These are phyloP conservation scores for Penicillium arizonense DNA, from an alignment of 495 filamentous ascomycete genomes.

Conservation along the genomic window DNA sequence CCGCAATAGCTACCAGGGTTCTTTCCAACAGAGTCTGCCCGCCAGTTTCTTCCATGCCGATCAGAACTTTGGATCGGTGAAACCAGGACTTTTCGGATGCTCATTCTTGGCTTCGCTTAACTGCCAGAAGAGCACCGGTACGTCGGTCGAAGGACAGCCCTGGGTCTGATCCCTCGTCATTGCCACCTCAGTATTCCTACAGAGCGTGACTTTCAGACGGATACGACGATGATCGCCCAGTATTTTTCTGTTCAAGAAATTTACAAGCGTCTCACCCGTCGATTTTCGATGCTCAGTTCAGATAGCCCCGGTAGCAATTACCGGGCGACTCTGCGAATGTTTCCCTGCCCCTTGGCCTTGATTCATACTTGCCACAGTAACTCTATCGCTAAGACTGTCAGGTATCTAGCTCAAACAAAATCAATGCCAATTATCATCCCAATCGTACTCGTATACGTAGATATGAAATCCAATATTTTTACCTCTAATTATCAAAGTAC, in stretches of 20 bases:
- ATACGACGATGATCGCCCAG: slow-evolving; percentile 8
- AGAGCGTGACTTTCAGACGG: slow-evolving; percentile 1
- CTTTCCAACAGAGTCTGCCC: slow-evolving; percentile 25
- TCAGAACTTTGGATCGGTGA: slow-evolving; percentile 16
- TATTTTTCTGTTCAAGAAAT: slow-evolving; percentile 2
- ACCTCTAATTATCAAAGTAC: too few species aligned
- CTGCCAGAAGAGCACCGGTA: slow-evolving; percentile 6
- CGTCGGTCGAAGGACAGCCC: slow-evolving; percentile 4
- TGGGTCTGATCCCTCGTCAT: slow-evolving; percentile 12
- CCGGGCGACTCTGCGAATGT: slow-evolving; percentile 18
- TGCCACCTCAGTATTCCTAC: slow-evolving; percentile 8
- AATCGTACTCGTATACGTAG: background rate
- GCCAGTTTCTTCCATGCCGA: slow-evolving; percentile 21
- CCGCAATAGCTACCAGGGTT: slow-evolving; percentile 18
- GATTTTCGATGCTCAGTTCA: slow-evolving; percentile 11
- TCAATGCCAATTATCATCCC: slow-evolving; percentile 14
- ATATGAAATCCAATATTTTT: background rate
- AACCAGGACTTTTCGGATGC: slow-evolving; percentile 8
- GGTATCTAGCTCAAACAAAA: slow-evolving; percentile 12
- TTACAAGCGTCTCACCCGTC: slow-evolving; percentile 6
- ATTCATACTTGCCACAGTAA: slow-evolving; percentile 14
- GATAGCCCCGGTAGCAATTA: slow-evolving; percentile 9
- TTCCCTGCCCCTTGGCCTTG: slow-evolving; percentile 12
- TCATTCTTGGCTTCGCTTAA: slow-evolving; percentile 6
- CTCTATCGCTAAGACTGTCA: slow-evolving; percentile 13